These are phyloP conservation scores for Luvunga scandens DNA, from an alignment of 345 rosid genomes.

Conservation along the genomic window DNA sequence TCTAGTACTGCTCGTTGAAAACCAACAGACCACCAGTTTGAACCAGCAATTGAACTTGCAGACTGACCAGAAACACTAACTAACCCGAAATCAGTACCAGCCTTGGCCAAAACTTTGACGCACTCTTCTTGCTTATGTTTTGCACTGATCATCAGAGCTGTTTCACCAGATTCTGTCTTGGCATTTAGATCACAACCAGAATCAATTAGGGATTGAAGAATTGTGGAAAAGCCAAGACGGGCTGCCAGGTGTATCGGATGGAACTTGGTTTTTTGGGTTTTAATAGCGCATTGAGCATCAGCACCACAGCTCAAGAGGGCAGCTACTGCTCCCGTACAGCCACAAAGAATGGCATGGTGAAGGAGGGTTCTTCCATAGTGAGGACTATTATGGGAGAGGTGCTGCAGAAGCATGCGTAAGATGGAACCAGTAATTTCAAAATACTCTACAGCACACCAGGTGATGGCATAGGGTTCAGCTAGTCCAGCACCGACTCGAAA, in stretches of 20 bases:
- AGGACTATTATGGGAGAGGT: slow-evolving; percentile 39
- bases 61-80: slow-evolving; percentile 52
- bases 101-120: slow-evolving; percentile 53
- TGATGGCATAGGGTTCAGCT: slow-evolving; percentile 83
- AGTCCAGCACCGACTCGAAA: slow-evolving; percentile 93
- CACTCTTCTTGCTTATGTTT: slow-evolving; percentile 61
- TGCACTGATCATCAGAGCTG: slow-evolving; percentile 69
- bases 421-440: slow-evolving; percentile 79
- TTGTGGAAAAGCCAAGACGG: slow-evolving; percentile 51
- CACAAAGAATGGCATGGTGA: slow-evolving; percentile 90
- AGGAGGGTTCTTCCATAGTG: slow-evolving; percentile 84
- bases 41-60: slow-evolving; percentile 46
- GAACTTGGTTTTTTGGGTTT: slow-evolving; percentile 43
- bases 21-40: slow-evolving; percentile 63
- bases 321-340: slow-evolving; percentile 63
- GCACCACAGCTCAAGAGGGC: slow-evolving; percentile 69
- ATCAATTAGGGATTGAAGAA: slow-evolving; percentile 54
- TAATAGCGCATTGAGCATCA: slow-evolving; percentile 55
- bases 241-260: slow-evolving; percentile 85
- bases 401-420: slow-evolving; percentile 61
- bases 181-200: slow-evolving; percentile 71
- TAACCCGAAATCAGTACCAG: slow-evolving; percentile 87
- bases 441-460: slow-evolving; percentile 95
- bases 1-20: slow-evolving; percentile 64
- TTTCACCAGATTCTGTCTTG: slow-evolving; percentile 68